phyloP scores from a whole-genome alignment of 768 basidiomycete genomes.

The Naganishia kalamii region DNA sequence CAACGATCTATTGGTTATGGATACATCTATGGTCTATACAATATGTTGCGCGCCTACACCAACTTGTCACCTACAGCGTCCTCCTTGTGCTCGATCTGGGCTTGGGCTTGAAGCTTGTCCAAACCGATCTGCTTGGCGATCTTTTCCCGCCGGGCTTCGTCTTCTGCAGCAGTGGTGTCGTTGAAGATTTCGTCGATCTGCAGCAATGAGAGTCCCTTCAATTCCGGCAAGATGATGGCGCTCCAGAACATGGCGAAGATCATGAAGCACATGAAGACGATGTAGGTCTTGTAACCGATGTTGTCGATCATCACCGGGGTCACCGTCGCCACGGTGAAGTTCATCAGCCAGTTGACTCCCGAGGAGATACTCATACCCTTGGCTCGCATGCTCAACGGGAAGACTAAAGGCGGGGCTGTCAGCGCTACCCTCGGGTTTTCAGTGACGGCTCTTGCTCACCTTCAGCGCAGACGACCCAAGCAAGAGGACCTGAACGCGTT shows the following conservation, averaged over 20 bases:
- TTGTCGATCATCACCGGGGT: slow-evolving; percentile 67
- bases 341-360: slow-evolving; percentile 59
- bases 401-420: slow-evolving; percentile 51
- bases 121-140: slow-evolving; percentile 65
- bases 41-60: neutral
- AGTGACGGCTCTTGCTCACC: slow-evolving; percentile 29
- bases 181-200: slow-evolving; percentile 76
- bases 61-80: slow-evolving; percentile 5
- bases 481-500: slow-evolving; percentile 51
- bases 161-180: slow-evolving; percentile 56
- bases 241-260: slow-evolving; percentile 64
- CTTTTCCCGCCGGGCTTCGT: slow-evolving; percentile 52
- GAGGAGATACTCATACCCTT: slow-evolving; percentile 70
- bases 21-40: too few relatives aligned
- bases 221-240: slow-evolving; percentile 54
- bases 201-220: slow-evolving; percentile 14
- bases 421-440: neutral
- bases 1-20: too few relatives aligned
- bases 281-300: slow-evolving; percentile 64
- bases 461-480: slow-evolving; percentile 72
- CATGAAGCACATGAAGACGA: slow-evolving; percentile 56
- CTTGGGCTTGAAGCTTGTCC: slow-evolving; percentile 39
- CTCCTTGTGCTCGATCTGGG: slow-evolving; percentile 38
- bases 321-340: slow-evolving; percentile 54
- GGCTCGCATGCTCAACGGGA: slow-evolving; percentile 56